phyloP scores from a whole-genome alignment of 106 monocot genomes.

The Platanthera zijinensis region DNA sequence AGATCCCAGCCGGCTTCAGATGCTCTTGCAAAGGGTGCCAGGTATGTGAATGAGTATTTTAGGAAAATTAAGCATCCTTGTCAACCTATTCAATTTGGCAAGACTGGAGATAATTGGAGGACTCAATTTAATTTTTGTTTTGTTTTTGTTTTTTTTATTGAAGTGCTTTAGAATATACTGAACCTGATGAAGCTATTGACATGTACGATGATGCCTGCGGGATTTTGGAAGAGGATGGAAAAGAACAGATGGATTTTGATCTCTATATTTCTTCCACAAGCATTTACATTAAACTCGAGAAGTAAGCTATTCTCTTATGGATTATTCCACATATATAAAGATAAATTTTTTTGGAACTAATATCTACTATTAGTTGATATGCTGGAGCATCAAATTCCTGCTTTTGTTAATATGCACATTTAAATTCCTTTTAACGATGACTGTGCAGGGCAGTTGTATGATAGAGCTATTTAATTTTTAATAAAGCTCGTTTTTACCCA shows the following conservation, averaged over 20 bases:
- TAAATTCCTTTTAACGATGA: too few relatives aligned
- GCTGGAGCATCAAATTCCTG: too few relatives aligned
- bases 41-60: conserved; percentile 35
- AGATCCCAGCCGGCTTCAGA: conserved; percentile 96
- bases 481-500: too few relatives aligned
- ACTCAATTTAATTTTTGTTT: background rate
- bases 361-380: too few relatives aligned
- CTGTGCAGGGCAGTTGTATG: too few relatives aligned
- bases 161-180: conserved; percentile 74
- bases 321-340: background rate
- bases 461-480: too few relatives aligned
- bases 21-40: conserved; percentile 89
- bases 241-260: conserved; percentile 97
- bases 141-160: background rate
- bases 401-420: too few relatives aligned
- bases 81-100: background rate
- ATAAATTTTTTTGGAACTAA: background rate
- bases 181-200: conserved; percentile 74
- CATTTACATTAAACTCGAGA: conserved; percentile 79
- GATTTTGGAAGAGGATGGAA: conserved; percentile 88
- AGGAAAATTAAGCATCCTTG: too few relatives aligned
- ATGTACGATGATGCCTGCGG: conserved; percentile 74
- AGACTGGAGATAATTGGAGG: background rate
- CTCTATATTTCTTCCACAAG: conserved; percentile 63
- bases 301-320: conserved; percentile 29